These are phyloP conservation scores for Parietichytrium sp. DNA, from an alignment of 108 stramenopile species.

Conservation along the genomic window DNA sequence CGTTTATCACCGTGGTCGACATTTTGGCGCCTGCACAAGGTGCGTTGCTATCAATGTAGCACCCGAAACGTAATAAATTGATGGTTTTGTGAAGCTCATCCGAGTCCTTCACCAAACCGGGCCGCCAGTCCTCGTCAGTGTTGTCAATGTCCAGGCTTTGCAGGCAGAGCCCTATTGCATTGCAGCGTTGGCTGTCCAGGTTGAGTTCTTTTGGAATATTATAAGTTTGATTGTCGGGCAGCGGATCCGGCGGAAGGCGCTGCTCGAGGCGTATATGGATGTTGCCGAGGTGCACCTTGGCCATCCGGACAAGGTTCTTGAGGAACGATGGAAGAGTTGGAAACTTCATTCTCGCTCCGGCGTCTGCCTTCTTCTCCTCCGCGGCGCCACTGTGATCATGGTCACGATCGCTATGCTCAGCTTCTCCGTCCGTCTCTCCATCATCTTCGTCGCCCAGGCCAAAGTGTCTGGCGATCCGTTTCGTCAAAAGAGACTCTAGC, in stretches of 20 bases:
- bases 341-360: background rate
- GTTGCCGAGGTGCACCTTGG: background rate
- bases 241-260: no score
- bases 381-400: background rate
- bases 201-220: no score
- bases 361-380: background rate
- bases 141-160: background rate
- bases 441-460: background rate
- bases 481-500: background rate
- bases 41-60: slow-evolving; percentile 35
- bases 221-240: no score
- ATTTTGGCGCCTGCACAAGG: background rate
- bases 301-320: background rate
- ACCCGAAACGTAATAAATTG: background rate
- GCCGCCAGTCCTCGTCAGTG: background rate
- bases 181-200: background rate
- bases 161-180: slow-evolving; percentile 2
- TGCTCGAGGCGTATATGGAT: slow-evolving; percentile 4
- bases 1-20: background rate
- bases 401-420: background rate
- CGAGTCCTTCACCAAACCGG: background rate
- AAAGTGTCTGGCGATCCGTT: background rate
- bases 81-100: background rate
- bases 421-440: background rate
- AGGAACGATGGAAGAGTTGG: slow-evolving; percentile 3